phyloP scores from a whole-genome alignment of 352 stramenopile genomes.

The Halophytophthora batemanensis region DNA sequence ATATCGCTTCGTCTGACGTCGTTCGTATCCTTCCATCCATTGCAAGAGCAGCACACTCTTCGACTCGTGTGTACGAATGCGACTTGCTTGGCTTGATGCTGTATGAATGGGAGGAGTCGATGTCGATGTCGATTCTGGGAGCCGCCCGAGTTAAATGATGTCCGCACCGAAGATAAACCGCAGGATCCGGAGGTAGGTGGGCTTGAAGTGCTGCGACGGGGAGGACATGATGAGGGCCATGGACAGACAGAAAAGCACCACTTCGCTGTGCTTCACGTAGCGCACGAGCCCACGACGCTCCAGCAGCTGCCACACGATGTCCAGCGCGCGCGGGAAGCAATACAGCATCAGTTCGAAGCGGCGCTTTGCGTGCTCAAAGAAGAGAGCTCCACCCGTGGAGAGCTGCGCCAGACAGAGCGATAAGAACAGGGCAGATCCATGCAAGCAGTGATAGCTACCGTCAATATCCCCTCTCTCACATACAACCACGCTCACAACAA shows the following conservation, averaged over 20 bases:
- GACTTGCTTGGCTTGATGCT: too few species aligned
- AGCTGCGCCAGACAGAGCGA: slow-evolving; percentile 31
- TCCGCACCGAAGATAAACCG: slow-evolving; percentile 81
- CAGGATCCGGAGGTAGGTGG: slow-evolving; percentile 77
- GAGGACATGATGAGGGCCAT: slow-evolving; percentile 84
- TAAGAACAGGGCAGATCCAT: neutral
- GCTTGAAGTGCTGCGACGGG: slow-evolving; percentile 79
- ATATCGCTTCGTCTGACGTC: too few species aligned
- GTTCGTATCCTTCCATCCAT: too few species aligned
- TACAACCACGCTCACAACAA: neutral
- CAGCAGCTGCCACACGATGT: slow-evolving; percentile 81
- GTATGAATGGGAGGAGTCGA: too few species aligned
- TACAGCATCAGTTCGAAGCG: slow-evolving; percentile 87
- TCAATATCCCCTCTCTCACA: too few species aligned
- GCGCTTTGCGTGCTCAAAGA: slow-evolving; percentile 80
- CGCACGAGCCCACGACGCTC: slow-evolving; percentile 62
- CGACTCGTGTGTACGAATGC: too few species aligned
- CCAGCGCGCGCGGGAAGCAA: slow-evolving; percentile 64
- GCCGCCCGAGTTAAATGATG: slow-evolving; percentile 45
- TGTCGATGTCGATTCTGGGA: too few species aligned
- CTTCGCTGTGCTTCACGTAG: slow-evolving; percentile 74
- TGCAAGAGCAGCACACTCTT: too few species aligned
- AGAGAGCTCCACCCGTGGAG: slow-evolving; percentile 52
- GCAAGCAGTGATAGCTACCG: neutral
- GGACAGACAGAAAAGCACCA: slow-evolving; percentile 80